These are phyloP conservation scores for Aspergillus novofumigatus DNA, from an alignment of 2,329 filamentous ascomycete species.

Conservation along the genomic window DNA sequence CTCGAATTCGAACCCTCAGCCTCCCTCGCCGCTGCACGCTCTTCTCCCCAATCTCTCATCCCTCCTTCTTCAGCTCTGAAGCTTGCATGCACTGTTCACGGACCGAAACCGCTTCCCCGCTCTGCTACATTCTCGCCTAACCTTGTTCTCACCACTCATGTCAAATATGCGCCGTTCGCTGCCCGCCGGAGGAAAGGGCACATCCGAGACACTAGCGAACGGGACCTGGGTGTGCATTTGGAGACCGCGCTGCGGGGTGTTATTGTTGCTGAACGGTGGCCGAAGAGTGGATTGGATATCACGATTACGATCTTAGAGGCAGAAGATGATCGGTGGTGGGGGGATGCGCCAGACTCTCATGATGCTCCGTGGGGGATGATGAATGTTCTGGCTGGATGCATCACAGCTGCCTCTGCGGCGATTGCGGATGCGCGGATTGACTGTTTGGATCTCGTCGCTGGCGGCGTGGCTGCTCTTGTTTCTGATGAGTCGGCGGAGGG, in stretches of 20 bases:
- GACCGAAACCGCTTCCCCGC: slow-evolving; percentile 82
- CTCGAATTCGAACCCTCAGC: slow-evolving; percentile 49
- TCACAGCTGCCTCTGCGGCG: slow-evolving; percentile 89
- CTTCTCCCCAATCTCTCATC: slow-evolving; percentile 45
- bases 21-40: slow-evolving; percentile 41
- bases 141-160: slow-evolving; percentile 83
- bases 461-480: slow-evolving; percentile 82
- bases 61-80: slow-evolving; percentile 68
- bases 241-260: slow-evolving; percentile 86
- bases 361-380: slow-evolving; percentile 79
- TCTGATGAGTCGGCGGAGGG: slow-evolving; percentile 26
- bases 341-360: slow-evolving; percentile 46
- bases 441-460: slow-evolving; percentile 83
- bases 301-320: slow-evolving; percentile 90
- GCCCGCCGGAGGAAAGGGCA: slow-evolving; percentile 78
- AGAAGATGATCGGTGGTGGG: slow-evolving; percentile 73
- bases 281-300: slow-evolving; percentile 97
- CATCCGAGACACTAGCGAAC: slow-evolving; percentile 76
- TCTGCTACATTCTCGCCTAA: slow-evolving; percentile 90
- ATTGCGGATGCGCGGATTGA: slow-evolving; percentile 94
- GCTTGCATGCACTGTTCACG: slow-evolving; percentile 88
- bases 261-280: slow-evolving; percentile 90
- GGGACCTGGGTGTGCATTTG: slow-evolving; percentile 84
- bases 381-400: slow-evolving; percentile 86
- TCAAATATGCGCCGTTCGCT: slow-evolving; percentile 96